phyloP scores from a whole-genome alignment of 352 stramenopile species.

The Pythium phragmiticola region DNA sequence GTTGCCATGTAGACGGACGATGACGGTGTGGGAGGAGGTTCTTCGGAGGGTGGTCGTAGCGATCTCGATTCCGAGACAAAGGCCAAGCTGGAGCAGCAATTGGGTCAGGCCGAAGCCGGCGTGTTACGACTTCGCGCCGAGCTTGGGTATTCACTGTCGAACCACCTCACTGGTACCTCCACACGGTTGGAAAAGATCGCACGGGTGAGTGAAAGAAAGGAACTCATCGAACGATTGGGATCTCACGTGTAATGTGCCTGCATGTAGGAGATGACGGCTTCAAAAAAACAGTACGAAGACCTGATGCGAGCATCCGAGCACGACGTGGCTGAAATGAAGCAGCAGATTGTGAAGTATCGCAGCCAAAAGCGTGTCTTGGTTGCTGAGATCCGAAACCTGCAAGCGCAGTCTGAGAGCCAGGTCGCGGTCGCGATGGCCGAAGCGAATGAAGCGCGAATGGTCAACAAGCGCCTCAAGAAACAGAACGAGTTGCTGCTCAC shows the following conservation, averaged over 20 bases:
- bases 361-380: constrained; percentile 77
- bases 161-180: constrained; percentile 71
- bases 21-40: constrained; percentile 31
- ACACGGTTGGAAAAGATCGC: constrained; percentile 74
- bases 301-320: constrained; percentile 51
- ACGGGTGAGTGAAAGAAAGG: constrained; percentile 28
- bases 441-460: constrained; percentile 84
- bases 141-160: constrained; percentile 73
- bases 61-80: constrained; percentile 52
- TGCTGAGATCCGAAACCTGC: constrained; percentile 77
- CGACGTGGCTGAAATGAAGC: constrained; percentile 55
- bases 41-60: constrained; percentile 12
- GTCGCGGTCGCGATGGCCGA: constrained; percentile 81
- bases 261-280: constrained; percentile 54
- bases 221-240: background rate
- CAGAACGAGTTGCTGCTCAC: constrained; percentile 82
- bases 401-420: constrained; percentile 70
- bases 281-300: constrained; percentile 74
- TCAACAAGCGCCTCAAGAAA: constrained; percentile 78
- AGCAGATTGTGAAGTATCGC: constrained; percentile 74
- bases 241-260: background rate
- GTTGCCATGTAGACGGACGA: constrained; percentile 49
- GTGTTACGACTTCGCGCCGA: constrained; percentile 73
- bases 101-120: constrained; percentile 66
- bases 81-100: constrained; percentile 61